phyloP scores from a whole-genome alignment of 805 yeast species.

The Ogataea parapolymorpha region DNA sequence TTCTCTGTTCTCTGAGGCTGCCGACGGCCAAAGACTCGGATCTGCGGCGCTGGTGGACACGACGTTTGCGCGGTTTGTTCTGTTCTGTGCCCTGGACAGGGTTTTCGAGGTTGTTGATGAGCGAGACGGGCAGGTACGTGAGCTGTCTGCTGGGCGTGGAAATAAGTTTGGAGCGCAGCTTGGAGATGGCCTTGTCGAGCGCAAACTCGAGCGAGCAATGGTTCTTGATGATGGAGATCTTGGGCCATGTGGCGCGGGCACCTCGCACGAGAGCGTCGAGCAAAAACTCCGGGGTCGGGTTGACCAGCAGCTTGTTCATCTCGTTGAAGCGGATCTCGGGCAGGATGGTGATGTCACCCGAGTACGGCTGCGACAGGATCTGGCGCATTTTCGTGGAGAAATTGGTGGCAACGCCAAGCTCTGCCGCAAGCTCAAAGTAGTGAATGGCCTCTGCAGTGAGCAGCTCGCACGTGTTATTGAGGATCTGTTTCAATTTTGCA shows the following conservation, averaged over 20 bases:
- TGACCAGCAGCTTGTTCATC: constrained; percentile 59
- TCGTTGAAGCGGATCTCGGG: constrained; percentile 68
- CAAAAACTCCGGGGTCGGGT: constrained; percentile 79
- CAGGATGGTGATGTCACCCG: constrained; percentile 90
- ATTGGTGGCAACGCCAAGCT: constrained; percentile 73
- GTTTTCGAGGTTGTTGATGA: constrained; percentile 9
- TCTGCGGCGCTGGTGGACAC: constrained; percentile 16
- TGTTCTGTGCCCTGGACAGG: background rate
- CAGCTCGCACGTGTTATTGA: constrained; percentile 55
- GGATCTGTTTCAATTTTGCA: constrained; percentile 48
- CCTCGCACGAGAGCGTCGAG: constrained; percentile 73
- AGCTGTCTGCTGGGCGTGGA: constrained; percentile 24
- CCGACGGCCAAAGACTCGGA: constrained; percentile 18
- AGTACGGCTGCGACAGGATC: constrained; percentile 78
- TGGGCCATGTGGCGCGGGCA: constrained; percentile 93
- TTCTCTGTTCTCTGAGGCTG: constrained; percentile 5
- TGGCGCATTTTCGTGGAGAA: constrained; percentile 70
- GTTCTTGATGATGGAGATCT: constrained; percentile 76
- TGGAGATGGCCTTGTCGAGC: constrained; percentile 73
- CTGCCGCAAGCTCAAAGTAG: constrained; percentile 66
- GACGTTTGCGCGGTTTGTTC: constrained; percentile 3
- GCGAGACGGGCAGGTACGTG: constrained; percentile 14
- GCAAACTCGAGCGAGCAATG: constrained; percentile 90
- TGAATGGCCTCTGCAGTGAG: constrained; percentile 73
- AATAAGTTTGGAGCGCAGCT: constrained; percentile 59